Evolutionary conservation across 805 yeast genomes (phyloP).

Genomic region (Lipomyces yamadae): DNA sequence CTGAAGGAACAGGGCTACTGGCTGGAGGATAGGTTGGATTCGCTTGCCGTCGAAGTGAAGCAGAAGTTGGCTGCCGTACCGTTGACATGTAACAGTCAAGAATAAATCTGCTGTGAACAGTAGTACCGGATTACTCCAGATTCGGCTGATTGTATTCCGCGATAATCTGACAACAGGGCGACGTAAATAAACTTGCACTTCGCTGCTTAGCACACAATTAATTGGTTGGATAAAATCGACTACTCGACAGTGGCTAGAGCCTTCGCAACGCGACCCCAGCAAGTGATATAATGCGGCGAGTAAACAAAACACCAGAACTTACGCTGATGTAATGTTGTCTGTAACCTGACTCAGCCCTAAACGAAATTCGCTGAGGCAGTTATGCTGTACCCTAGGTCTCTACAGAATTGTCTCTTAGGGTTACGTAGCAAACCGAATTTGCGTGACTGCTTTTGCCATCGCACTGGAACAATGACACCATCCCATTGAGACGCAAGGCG

Average conservation of each 20-base stretch:
- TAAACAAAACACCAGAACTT: neutral
- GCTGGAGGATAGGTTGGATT: constrained; percentile 15
- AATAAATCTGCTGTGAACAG: neutral
- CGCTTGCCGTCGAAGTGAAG: constrained; percentile 15
- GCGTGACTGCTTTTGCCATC: too few species aligned
- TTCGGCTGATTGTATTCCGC: neutral
- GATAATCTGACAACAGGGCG: neutral
- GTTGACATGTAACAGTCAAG: constrained; percentile 22
- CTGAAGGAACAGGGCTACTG: constrained; percentile 18
- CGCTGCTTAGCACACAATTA: neutral
- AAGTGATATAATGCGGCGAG: neutral
- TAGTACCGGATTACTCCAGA: neutral
- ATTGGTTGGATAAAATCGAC: neutral
- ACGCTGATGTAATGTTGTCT: neutral
- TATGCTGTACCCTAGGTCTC: neutral
- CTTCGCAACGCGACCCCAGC: neutral
- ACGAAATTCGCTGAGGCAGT: neutral
- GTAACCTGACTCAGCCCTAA: neutral
- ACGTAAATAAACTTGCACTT: neutral
- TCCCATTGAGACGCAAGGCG: too few species aligned
- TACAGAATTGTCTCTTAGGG: too few species aligned
- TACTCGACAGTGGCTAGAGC: neutral
- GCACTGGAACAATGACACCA: too few species aligned
- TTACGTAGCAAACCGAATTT: too few species aligned
- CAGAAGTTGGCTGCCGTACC: constrained; percentile 14